These are phyloP conservation scores for Phytopythium cucurbitacearum DNA, from an alignment of 352 stramenopile species.

Conservation along the genomic window DNA sequence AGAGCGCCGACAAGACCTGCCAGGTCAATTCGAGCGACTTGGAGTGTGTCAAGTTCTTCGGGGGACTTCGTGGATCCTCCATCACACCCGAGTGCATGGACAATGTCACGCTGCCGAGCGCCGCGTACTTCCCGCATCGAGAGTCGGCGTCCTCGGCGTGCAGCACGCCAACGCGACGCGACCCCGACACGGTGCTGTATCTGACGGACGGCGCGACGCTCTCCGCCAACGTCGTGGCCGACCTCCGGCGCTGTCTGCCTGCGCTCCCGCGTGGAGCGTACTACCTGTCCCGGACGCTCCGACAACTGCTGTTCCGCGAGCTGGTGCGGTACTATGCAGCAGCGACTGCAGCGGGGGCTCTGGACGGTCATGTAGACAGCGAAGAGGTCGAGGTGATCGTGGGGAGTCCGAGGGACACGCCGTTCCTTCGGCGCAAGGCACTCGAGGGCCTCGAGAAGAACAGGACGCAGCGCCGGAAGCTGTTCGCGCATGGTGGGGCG, in stretches of 20 bases:
- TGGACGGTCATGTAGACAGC: slow-evolving; percentile 5
- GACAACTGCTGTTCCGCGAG: slow-evolving; percentile 39
- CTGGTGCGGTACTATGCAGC: slow-evolving; percentile 54
- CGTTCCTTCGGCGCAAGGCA: slow-evolving; percentile 65
- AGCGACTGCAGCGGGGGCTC: slow-evolving; percentile 1
- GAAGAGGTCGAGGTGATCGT: slow-evolving; percentile 37
- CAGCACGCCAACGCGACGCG: slow-evolving; percentile 8
- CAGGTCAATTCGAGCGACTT: neutral
- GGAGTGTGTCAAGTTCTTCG: slow-evolving; percentile 10
- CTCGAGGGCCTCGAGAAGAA: slow-evolving; percentile 38
- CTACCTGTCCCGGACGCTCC: slow-evolving; percentile 39
- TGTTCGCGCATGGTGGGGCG: slow-evolving; percentile 31
- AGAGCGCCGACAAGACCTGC: neutral
- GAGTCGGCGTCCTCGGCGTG: too few species aligned
- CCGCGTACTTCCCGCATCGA: slow-evolving; percentile 11
- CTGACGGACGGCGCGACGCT: slow-evolving; percentile 39
- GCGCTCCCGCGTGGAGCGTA: slow-evolving; percentile 43
- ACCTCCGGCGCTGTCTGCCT: slow-evolving; percentile 43
- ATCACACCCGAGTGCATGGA: slow-evolving; percentile 35
- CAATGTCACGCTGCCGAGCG: slow-evolving; percentile 33
- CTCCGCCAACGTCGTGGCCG: slow-evolving; percentile 30
- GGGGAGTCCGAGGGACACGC: slow-evolving; percentile 63
- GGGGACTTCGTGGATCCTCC: slow-evolving; percentile 13
- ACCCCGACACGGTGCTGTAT: slow-evolving; percentile 15
- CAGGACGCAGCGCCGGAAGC: slow-evolving; percentile 27